Evolutionary conservation across 129 eudicot genomes (phyloP), one percentile per base, ranked within the genome.

Genomic region (Flaveria brownii): DNA sequence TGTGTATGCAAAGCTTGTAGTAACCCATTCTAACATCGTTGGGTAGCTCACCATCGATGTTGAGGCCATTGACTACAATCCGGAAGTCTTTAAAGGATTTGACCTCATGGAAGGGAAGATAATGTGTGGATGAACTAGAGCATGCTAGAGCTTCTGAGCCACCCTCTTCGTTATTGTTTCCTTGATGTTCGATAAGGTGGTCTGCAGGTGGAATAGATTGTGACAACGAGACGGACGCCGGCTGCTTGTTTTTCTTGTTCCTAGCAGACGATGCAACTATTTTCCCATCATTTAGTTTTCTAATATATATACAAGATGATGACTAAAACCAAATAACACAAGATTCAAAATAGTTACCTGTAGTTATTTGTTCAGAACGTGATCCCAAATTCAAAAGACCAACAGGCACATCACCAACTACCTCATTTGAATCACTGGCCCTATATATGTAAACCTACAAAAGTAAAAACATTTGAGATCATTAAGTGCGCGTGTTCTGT

Each of bases 11-110:
- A 20, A 20, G 22, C 22, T 20, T 20, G 22, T 20, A 20, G 22
- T 20, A 20, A 20, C 22, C 22, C 22, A 20, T 20, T 20, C 22
- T 20, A 20, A 20, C 22, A 20, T 20, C 22, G 8, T 86, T 85
- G 0, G 92, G 85, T 5, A 91, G 83, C 73, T 88, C 90, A 1
- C 79, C 66, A 78, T 88, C 94, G 59, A 86, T 82, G 87, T 87
- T 78, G 68, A 79, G 66, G 2, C 85, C 86, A 68, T 87, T 85
- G 42, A 88, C 87, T 75, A 70, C 36, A 36, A 85, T 85, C 50
- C 75, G 82, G 70, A 91, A 91, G 52, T 91, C 88, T 73, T 81
- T 76, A 61, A 91, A 88, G 71, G 82, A 70, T 61, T 84, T 86
- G 47, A 83, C 56, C 23, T 86, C 81, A 61, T 80, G 63, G 42